Conservation (phyloP, 1,284 basidiomycete species). For the Trichosporon asahii region DNA sequence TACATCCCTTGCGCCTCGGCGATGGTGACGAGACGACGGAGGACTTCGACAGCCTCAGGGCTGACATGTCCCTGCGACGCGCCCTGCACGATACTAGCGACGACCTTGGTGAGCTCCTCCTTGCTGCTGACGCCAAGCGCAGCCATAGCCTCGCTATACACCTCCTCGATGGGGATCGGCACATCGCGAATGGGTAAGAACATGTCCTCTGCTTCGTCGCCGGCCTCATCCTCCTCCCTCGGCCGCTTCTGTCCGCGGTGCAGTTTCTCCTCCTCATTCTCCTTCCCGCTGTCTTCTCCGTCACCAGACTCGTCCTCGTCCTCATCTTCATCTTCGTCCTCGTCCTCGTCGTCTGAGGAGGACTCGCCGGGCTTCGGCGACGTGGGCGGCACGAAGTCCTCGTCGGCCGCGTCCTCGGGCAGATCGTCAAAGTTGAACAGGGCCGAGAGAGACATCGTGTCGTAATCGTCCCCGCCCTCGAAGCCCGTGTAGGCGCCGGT, state of each 20-base stretch:
- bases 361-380: slow-evolving; percentile 18
- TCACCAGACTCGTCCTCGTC: neutral
- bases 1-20: slow-evolving; percentile 16
- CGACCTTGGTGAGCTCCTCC: slow-evolving; percentile 19
- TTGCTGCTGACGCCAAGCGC: slow-evolving; percentile 20
- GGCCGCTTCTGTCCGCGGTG: slow-evolving; percentile 3
- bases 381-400: slow-evolving; percentile 26
- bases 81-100: slow-evolving; percentile 19
- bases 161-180: slow-evolving; percentile 28
- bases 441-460: slow-evolving; percentile 19
- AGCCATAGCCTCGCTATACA: slow-evolving; percentile 23
- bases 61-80: slow-evolving; percentile 17
- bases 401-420: slow-evolving; percentile 22
- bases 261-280: neutral
- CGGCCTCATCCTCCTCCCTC: slow-evolving; percentile 48
- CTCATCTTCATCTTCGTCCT: slow-evolving; percentile 15
- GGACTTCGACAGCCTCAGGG: slow-evolving; percentile 21
- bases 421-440: slow-evolving; percentile 20
- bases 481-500: slow-evolving; percentile 2
- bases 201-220: slow-evolving; percentile 52
- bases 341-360: slow-evolving; percentile 16
- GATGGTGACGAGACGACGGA: slow-evolving; percentile 21
- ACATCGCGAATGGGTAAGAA: slow-evolving; percentile 44
- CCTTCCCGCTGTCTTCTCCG: neutral
- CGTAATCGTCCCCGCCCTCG: slow-evolving; percentile 18